phyloP scores from a whole-genome alignment of 352 stramenopile genomes.

The Blastocystis sp. region DNA sequence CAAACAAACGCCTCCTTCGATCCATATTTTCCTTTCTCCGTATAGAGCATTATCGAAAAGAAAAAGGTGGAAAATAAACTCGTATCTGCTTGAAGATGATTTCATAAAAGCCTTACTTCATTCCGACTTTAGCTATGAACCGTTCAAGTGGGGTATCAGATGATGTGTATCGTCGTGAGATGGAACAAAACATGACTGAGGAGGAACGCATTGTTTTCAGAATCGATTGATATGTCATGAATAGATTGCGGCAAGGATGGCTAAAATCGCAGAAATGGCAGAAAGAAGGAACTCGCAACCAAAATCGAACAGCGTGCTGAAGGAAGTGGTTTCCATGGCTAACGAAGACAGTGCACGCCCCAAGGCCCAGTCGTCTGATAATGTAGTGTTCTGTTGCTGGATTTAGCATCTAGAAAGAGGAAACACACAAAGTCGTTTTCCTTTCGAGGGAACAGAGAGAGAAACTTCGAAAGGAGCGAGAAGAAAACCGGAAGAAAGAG shows the following conservation, averaged over 20 bases:
- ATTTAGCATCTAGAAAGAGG: background rate
- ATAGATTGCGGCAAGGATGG: slow-evolving; percentile 55
- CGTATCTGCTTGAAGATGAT: background rate
- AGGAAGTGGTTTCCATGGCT: background rate
- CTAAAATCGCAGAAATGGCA: slow-evolving; percentile 49
- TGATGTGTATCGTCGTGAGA: slow-evolving; percentile 26
- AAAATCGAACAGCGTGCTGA: background rate
- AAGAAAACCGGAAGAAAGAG: slow-evolving; percentile 20
- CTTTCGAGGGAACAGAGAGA: slow-evolving; percentile 47
- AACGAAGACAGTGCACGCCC: background rate
- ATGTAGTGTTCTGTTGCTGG: background rate
- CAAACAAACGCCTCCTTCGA: background rate
- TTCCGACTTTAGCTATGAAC: background rate
- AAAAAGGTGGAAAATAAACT: background rate
- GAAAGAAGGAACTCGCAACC: background rate
- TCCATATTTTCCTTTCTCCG: slow-evolving; percentile 46
- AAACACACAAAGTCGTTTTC: slow-evolving; percentile 28
- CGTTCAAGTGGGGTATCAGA: background rate
- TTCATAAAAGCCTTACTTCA: background rate
- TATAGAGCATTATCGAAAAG: background rate
- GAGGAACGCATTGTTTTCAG: slow-evolving; percentile 30
- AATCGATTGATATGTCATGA: background rate
- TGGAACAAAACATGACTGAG: slow-evolving; percentile 52
- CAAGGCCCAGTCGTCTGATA: background rate
- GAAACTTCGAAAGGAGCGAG: background rate